Conservation (phyloP, 768 basidiomycete species). For the Suillus subaureus region DNA sequence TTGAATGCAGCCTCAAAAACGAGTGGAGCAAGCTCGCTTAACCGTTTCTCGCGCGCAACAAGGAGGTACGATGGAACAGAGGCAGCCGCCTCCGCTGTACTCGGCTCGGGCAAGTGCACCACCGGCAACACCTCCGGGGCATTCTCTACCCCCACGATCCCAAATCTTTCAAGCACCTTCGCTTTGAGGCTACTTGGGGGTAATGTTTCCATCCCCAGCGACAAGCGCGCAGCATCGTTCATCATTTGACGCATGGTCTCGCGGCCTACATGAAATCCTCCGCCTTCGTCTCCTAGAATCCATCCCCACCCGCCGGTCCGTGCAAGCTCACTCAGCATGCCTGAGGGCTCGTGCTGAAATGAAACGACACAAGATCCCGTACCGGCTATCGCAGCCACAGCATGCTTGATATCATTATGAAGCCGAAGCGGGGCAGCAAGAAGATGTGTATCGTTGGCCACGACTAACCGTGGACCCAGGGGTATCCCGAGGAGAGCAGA, state of each 20-base stretch:
- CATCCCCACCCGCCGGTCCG: slow-evolving; percentile 83
- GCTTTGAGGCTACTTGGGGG: slow-evolving; percentile 41
- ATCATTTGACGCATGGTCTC: slow-evolving; percentile 74
- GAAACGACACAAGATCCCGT: slow-evolving; percentile 80
- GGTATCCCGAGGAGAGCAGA: slow-evolving; percentile 62
- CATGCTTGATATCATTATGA: slow-evolving; percentile 58
- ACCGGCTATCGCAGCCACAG: slow-evolving; percentile 76
- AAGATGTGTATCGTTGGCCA: slow-evolving; percentile 85
- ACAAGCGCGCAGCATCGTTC: slow-evolving; percentile 52
- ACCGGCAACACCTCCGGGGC: slow-evolving; percentile 63
- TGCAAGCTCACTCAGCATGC: slow-evolving; percentile 59
- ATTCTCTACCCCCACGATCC: slow-evolving; percentile 46
- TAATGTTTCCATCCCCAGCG: slow-evolving; percentile 30
- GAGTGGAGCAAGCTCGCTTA: slow-evolving; percentile 72
- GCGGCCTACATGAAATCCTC: slow-evolving; percentile 78
- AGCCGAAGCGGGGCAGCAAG: slow-evolving; percentile 77
- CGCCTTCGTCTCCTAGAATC: slow-evolving; percentile 84
- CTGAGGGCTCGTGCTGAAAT: slow-evolving; percentile 48
- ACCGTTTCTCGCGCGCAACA: slow-evolving; percentile 65
- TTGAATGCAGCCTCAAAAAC: slow-evolving; percentile 81
- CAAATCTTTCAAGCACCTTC: slow-evolving; percentile 57
- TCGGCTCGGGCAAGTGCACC: slow-evolving; percentile 65
- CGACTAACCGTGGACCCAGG: slow-evolving; percentile 51
- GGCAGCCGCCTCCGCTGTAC: slow-evolving; percentile 17
- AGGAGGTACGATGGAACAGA: slow-evolving; percentile 29